Percentiles rank a stretch among this genome's conserved stretches.
These are phyloP conservation scores for Nemania bipapillata DNA, from an alignment of 2,329 filamentous ascomycete genomes.

Conservation along the genomic window DNA sequence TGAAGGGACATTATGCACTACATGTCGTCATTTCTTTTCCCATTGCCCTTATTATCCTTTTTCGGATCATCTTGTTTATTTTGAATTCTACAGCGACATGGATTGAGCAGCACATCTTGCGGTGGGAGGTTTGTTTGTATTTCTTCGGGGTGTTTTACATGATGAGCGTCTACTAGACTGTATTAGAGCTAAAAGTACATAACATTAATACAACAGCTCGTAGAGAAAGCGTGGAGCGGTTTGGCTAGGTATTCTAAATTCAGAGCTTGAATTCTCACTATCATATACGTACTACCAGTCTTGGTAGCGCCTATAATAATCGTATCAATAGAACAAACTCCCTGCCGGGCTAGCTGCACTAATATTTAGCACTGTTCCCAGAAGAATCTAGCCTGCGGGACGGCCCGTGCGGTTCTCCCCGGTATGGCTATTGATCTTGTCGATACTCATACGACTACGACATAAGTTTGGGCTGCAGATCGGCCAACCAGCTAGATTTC, in stretches of 20 bases:
- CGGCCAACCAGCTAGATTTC: no score
- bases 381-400: no score
- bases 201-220: background rate
- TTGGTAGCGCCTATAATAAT: no score
- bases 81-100: background rate
- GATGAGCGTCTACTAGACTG: background rate
- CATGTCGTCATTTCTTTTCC: background rate
- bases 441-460: no score
- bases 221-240: background rate
- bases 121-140: background rate
- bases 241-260: background rate
- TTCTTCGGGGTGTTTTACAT: background rate
- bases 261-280: no score
- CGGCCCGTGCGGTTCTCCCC: no score
- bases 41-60: background rate
- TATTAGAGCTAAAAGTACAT: background rate
- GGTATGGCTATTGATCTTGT: no score
- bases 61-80: background rate
- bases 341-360: no score
- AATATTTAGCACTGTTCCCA: no score
- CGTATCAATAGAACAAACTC: no score
- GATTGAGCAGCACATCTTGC: slow-evolving; percentile 1
- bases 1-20: background rate
- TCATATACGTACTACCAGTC: no score
- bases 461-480: no score